These are phyloP conservation scores for Eimeria mitis DNA, from an alignment of 169 alveolate species.

Conservation along the genomic window DNA sequence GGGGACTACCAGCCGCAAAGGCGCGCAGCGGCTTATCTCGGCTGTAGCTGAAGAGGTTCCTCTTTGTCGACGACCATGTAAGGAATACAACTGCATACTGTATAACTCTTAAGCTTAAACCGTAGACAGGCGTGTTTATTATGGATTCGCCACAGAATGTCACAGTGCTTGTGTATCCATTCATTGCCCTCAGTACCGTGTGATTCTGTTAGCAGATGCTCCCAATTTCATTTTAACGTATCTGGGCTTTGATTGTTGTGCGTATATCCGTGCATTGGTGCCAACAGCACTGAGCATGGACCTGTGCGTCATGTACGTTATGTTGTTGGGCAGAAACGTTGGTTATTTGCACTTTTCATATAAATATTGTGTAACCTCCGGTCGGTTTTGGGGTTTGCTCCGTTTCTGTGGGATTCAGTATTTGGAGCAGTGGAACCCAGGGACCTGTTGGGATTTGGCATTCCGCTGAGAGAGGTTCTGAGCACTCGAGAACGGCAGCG, in stretches of 20 bases:
- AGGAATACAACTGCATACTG: not conserved
- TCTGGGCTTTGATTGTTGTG: not conserved
- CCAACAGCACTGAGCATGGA: not conserved
- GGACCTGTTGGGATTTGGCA: conserved; percentile 79
- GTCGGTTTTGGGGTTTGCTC: not conserved
- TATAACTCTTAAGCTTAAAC: not conserved
- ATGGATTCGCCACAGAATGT: not conserved
- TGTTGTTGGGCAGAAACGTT: not conserved
- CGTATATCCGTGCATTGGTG: not conserved
- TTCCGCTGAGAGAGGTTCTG: conserved; percentile 69
- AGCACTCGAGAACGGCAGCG: conserved; percentile 6
- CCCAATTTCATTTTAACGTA: not conserved
- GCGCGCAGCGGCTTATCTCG: not conserved
- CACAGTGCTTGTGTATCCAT: not conserved
- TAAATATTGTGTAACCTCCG: not conserved
- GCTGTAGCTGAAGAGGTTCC: conserved; percentile 26
- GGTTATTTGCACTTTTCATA: too few species aligned
- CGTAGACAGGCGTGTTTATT: not conserved
- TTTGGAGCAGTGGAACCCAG: conserved; percentile 77
- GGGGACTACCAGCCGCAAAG: not conserved
- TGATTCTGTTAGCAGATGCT: not conserved
- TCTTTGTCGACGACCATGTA: conserved; percentile 44
- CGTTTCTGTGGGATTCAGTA: not conserved
- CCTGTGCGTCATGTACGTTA: not conserved
- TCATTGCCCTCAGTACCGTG: not conserved